A percentile compares a stretch with the other conserved stretches of the same genome.
These are phyloP conservation scores for Pleodorina starrii DNA, from an alignment of 139 green algal species.

Conservation along the genomic window DNA sequence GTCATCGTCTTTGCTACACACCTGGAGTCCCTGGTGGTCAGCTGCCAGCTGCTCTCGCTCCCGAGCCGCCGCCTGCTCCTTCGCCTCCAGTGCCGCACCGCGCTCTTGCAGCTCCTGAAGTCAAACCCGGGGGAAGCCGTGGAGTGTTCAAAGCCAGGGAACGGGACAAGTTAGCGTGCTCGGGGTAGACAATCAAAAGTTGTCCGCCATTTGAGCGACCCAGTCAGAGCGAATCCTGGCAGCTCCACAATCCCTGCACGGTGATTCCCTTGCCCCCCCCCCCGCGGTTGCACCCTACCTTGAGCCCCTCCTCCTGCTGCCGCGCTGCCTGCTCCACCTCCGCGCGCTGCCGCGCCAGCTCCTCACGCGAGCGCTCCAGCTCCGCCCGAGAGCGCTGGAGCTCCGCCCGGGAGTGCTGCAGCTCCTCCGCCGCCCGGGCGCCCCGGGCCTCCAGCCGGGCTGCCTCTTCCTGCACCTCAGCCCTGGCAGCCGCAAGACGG, in stretches of 20 bases:
- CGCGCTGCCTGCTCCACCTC: not conserved
- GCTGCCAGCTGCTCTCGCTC: not conserved
- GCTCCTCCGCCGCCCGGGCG: not conserved
- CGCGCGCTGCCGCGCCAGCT: not conserved
- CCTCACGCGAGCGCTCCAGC: not conserved
- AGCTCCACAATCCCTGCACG: too few species aligned
- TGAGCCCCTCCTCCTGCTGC: not conserved
- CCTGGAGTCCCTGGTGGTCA: not conserved
- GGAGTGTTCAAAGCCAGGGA: too few species aligned
- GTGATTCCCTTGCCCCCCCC: too few species aligned
- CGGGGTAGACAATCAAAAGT: too few species aligned
- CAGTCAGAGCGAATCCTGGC: too few species aligned
- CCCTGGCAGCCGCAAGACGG: not conserved
- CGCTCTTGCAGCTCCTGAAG: not conserved
- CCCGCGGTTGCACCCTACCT: too few species aligned
- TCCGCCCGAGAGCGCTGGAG: not conserved
- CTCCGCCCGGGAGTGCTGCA: slow-evolving; percentile 9
- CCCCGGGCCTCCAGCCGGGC: not conserved
- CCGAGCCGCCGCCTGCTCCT: not conserved
- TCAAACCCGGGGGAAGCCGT: too few species aligned
- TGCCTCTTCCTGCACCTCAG: slow-evolving; percentile 40
- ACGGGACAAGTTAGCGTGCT: too few species aligned
- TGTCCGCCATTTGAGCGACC: too few species aligned
- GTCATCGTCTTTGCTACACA: too few species aligned
- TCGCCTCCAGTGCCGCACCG: not conserved